Conservation (phyloP, 768 basidiomycete genomes). For the Clavaria fumosa region DNA sequence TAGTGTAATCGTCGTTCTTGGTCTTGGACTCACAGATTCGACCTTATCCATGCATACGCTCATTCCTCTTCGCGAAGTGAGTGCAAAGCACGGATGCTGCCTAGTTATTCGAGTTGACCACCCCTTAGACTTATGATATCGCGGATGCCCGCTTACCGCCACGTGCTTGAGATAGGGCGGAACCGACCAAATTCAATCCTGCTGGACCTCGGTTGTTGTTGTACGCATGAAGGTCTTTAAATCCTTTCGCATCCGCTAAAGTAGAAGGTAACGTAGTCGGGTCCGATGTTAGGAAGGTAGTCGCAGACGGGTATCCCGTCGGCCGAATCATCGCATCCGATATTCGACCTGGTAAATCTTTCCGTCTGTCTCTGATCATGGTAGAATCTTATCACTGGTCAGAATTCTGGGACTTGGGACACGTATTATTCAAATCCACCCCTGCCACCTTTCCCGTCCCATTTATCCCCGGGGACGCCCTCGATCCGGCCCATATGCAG, state of each 20-base stretch:
- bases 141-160: slow-evolving; percentile 20
- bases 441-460: slow-evolving; percentile 35
- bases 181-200: slow-evolving; percentile 19
- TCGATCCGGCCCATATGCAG: slow-evolving; percentile 30
- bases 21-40: slow-evolving; percentile 17
- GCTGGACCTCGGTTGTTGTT: slow-evolving; percentile 31
- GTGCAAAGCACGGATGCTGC: too few relatives aligned
- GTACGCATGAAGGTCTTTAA: too few relatives aligned
- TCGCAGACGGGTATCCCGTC: slow-evolving; percentile 25
- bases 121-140: slow-evolving; percentile 18
- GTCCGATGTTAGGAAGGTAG: slow-evolving; percentile 24
- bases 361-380: not conserved
- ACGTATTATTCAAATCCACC: slow-evolving; percentile 40
- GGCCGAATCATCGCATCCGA: slow-evolving; percentile 24
- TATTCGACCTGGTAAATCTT: slow-evolving; percentile 17
- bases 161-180: slow-evolving; percentile 16
- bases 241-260: too few relatives aligned
- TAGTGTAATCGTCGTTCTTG: too few relatives aligned
- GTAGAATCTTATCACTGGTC: not conserved
- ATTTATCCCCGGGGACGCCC: slow-evolving; percentile 41
- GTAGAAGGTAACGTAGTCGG: too few relatives aligned
- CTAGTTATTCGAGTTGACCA: too few relatives aligned
- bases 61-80: slow-evolving; percentile 18
- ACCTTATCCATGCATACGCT: slow-evolving; percentile 20
- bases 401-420: slow-evolving; percentile 51